Evolutionary conservation across 257 asterid genomes (phyloP).

Genomic region (Euphrasia confusa): DNA sequence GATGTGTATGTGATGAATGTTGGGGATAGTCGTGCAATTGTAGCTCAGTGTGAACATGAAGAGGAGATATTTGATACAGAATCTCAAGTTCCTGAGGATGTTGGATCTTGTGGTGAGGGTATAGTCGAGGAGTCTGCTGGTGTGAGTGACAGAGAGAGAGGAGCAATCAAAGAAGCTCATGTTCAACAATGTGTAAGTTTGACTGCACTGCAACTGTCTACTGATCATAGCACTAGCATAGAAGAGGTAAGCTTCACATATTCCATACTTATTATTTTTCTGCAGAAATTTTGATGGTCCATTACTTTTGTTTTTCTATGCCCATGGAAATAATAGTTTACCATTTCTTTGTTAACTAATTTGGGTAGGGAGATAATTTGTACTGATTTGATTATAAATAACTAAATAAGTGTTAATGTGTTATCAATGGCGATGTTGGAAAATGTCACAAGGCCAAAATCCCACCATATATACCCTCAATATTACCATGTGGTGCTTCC

Average conservation of each 20-base stretch:
- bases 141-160: constrained; percentile 37
- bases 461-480: too few relatives aligned
- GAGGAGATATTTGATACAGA: constrained; percentile 39
- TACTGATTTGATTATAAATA: not conserved
- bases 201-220: constrained; percentile 81
- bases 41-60: constrained; percentile 66
- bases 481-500: too few relatives aligned
- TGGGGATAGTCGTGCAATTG: constrained; percentile 97
- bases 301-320: constrained; percentile 12
- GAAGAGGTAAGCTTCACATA: constrained; percentile 54
- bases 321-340: constrained; percentile 8
- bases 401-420: too few relatives aligned
- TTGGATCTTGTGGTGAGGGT: constrained; percentile 41
- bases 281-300: constrained; percentile 7
- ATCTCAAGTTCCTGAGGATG: constrained; percentile 33
- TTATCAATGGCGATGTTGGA: too few relatives aligned
- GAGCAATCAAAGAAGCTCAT: constrained; percentile 48
- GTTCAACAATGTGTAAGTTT: constrained; percentile 42
- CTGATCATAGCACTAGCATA: constrained; percentile 97
- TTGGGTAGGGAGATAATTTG: constrained; percentile 1
- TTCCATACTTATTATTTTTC: constrained; percentile 13
- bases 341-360: constrained; percentile 20
- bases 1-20: constrained; percentile 96
- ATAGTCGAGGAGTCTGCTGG: constrained; percentile 58
- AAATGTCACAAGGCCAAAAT: too few relatives aligned